Conservation (phyloP, 2,329 filamentous ascomycete species). For the Endocalyx cinctus region DNA sequence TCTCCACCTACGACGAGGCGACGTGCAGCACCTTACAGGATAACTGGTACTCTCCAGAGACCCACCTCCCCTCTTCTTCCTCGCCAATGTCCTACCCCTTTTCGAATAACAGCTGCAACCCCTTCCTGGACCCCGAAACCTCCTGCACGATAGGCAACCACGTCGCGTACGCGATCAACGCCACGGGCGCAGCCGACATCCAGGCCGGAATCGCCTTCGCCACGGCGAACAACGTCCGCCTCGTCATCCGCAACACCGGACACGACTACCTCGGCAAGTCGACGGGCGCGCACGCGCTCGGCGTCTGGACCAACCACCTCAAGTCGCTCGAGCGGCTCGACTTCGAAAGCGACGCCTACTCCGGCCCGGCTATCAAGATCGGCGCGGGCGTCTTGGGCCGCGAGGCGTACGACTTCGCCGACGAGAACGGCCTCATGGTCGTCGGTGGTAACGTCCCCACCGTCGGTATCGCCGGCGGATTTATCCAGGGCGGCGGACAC, state of each 20-base stretch:
- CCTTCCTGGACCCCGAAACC: slow-evolving; percentile 37
- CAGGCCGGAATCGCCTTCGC: slow-evolving; percentile 25
- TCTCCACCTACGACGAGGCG: slow-evolving; percentile 35
- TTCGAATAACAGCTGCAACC: slow-evolving; percentile 28
- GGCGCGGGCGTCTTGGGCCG: slow-evolving; percentile 49
- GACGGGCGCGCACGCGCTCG: slow-evolving; percentile 15
- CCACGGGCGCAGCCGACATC: slow-evolving; percentile 8
- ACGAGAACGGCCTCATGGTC: slow-evolving; percentile 40
- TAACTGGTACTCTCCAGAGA: slow-evolving; percentile 10
- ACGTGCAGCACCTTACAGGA: slow-evolving; percentile 9
- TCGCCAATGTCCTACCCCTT: slow-evolving; percentile 21
- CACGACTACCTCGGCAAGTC: slow-evolving; percentile 31
- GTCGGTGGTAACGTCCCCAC: slow-evolving; percentile 48
- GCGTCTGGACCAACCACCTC: slow-evolving; percentile 17
- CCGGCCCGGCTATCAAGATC: slow-evolving; percentile 48
- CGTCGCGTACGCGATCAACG: slow-evolving; percentile 22
- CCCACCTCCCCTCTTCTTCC: slow-evolving; percentile 6
- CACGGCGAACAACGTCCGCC: slow-evolving; percentile 29
- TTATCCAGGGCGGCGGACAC: slow-evolving; percentile 45
- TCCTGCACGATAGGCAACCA: slow-evolving; percentile 33
- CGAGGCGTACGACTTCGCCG: slow-evolving; percentile 48
- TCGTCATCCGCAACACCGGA: slow-evolving; percentile 39
- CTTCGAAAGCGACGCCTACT: slow-evolving; percentile 17
- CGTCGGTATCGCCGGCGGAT: slow-evolving; percentile 44
- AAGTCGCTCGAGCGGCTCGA: slow-evolving; percentile 7